These are phyloP conservation scores for Exobasidium rhododendri DNA, from an alignment of 1,284 basidiomycete species.

Conservation along the genomic window DNA sequence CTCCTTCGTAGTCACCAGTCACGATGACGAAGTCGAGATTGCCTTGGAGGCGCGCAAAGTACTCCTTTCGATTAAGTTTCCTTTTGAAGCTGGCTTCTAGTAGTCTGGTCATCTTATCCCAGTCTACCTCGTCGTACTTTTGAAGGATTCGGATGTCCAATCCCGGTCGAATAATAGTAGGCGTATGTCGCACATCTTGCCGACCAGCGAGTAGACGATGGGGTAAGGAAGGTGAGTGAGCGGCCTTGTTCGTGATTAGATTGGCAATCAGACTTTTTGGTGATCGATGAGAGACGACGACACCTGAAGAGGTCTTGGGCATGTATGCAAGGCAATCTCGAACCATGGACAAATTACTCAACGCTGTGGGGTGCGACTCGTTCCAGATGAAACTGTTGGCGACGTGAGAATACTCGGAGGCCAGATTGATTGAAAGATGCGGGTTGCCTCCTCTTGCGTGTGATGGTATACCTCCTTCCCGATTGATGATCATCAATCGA, in stretches of 20 bases:
- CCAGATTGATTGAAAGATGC: slow-evolving; percentile 91
- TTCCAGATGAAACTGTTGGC: slow-evolving; percentile 84
- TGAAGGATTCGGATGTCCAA: slow-evolving; percentile 78
- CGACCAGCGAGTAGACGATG: slow-evolving; percentile 84
- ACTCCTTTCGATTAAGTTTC: slow-evolving; percentile 69
- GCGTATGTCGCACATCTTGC: slow-evolving; percentile 81
- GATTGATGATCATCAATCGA: slow-evolving; percentile 95
- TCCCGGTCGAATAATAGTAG: slow-evolving; percentile 86
- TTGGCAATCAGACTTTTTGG: slow-evolving; percentile 93
- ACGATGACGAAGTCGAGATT: slow-evolving; percentile 89
- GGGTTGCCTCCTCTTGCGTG: slow-evolving; percentile 92
- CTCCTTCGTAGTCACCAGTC: slow-evolving; percentile 92
- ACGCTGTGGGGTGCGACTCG: slow-evolving; percentile 75
- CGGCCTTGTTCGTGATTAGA: slow-evolving; percentile 96
- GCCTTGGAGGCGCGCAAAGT: slow-evolving; percentile 72
- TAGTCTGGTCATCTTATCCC: slow-evolving; percentile 70
- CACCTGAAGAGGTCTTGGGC: slow-evolving; percentile 85
- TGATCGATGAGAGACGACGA: slow-evolving; percentile 96
- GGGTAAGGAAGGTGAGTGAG: slow-evolving; percentile 88
- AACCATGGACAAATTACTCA: slow-evolving; percentile 82
- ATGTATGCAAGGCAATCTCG: slow-evolving; percentile 85
- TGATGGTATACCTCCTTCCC: slow-evolving; percentile 93
- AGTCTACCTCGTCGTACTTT: slow-evolving; percentile 67
- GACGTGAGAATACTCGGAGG: slow-evolving; percentile 83
- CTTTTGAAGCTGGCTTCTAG: slow-evolving; percentile 83